Evolutionary conservation across 2,329 filamentous ascomycete species (phyloP), one percentile per base, ranked within the genome.

Genomic region (Bipolaris victoriae): DNA sequence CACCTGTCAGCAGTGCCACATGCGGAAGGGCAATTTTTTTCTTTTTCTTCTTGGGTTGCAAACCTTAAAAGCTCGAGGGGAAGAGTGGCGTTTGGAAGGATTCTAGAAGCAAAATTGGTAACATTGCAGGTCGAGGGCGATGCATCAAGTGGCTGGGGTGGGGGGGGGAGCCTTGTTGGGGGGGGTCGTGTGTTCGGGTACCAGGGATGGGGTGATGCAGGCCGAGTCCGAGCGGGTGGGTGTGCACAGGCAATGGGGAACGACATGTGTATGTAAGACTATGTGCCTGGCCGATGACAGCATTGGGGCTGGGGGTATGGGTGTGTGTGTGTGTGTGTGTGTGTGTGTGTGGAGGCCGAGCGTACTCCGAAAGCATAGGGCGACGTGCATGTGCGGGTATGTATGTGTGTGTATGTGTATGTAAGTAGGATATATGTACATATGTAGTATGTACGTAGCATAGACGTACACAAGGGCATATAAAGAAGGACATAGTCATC

Each of bases 21-120:
- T 15, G 49, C 3, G 13, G 31, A 18, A 18, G 26, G 26, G 26
- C 43, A 18, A 18, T 41, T 7, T 9, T n/a, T 43, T 43, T 9
- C 7, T 26, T 26, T 26, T 26, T 7, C 9, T 24, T 43, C 11
- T 41, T 24, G 15, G 6, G 26, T 33, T n/a, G 15, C 26, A 49
- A 50, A 49, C 52, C 52, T 62, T 53, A 55, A 54, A 54, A 43
- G 18, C 33, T 13, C 39, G 49, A 15, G 26, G 31, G n/a, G 15
- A 29, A 29, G 36, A 16, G 54, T 43, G 20, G 26, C 6, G 24
- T n/a, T 51, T 51, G 20, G 54, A 44, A 53, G 55, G 51, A 50
- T 65, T 65, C 58, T 64, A 58, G 64, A 67, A 68, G 44, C 56
- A 36, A 36, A 22, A 31, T 15, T 43, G 55, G 59, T 58, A 44